A percentile compares a stretch with the other conserved stretches of the same genome.
phyloP scores from a whole-genome alignment of 2,329 filamentous ascomycete genomes.

The Albifimbria verrucaria region DNA sequence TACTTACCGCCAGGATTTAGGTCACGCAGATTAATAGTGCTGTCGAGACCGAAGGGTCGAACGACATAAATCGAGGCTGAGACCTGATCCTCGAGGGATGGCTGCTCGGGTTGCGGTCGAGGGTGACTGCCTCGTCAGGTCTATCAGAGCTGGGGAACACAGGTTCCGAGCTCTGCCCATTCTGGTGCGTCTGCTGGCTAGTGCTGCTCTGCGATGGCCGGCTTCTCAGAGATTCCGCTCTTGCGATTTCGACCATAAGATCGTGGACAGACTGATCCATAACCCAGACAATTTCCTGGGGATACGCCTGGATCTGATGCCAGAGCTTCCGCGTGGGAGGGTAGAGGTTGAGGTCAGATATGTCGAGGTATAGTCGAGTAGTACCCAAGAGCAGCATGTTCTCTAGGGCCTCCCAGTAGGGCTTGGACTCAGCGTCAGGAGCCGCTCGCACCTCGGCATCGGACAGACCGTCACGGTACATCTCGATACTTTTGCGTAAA shows the following conservation, averaged over 20 bases:
- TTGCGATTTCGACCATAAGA: constrained; percentile 84
- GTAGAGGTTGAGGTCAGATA: constrained; percentile 86
- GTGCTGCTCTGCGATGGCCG: constrained; percentile 59
- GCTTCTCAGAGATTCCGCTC: constrained; percentile 71
- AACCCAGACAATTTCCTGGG: constrained; percentile 91
- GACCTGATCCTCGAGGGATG: constrained; percentile 75
- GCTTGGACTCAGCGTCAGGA: constrained; percentile 71
- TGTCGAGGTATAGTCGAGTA: constrained; percentile 81
- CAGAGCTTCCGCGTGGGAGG: constrained; percentile 90
- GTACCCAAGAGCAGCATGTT: constrained; percentile 88
- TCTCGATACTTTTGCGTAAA: constrained; percentile 91
- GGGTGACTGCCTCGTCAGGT: constrained; percentile 43
- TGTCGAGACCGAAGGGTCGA: constrained; percentile 83
- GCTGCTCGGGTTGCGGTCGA: constrained; percentile 40
- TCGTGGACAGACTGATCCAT: constrained; percentile 97
- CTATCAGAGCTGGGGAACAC: constrained; percentile 78
- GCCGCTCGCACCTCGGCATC: constrained; percentile 69
- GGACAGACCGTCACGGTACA: constrained; percentile 83
- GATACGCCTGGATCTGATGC: constrained; percentile 92
- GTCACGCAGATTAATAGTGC: constrained; percentile 86
- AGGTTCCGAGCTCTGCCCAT: constrained; percentile 66
- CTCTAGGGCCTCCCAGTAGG: constrained; percentile 81
- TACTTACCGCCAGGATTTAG: constrained; percentile 76
- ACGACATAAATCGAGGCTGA: constrained; percentile 79
- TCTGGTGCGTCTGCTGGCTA: constrained; percentile 40